Evolutionary conservation across 2,329 filamentous ascomycete genomes (phyloP).

Genomic region (Bipolaris zeicola): DNA sequence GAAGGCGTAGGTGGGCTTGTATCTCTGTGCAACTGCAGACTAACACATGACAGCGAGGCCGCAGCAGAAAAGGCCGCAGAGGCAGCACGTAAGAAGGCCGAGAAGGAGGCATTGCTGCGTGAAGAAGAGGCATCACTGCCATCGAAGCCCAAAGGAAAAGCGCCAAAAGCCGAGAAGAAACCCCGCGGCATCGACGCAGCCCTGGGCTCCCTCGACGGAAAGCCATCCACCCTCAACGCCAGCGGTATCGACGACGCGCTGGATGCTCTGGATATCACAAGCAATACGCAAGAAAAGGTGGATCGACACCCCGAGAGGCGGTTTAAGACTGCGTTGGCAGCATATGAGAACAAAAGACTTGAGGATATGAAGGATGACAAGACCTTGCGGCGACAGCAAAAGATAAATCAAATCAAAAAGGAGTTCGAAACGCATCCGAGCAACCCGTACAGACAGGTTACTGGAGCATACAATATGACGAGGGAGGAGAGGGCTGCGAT

Average conservation of each 20-base stretch:
- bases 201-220: constrained; percentile 48
- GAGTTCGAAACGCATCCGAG: constrained; percentile 94
- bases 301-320: constrained; percentile 88
- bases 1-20: constrained; percentile 73
- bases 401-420: no score
- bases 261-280: constrained; percentile 77
- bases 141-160: constrained; percentile 70
- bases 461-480: constrained; percentile 74
- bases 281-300: constrained; percentile 68
- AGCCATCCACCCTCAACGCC: constrained; percentile 70
- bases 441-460: constrained; percentile 92
- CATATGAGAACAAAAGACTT: constrained; percentile 80
- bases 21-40: constrained; percentile 3
- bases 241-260: constrained; percentile 92
- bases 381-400: constrained; percentile 80
- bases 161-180: constrained; percentile 65
- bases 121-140: constrained; percentile 77
- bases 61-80: constrained; percentile 85
- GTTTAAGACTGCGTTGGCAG: constrained; percentile 83
- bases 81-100: constrained; percentile 85
- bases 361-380: constrained; percentile 86
- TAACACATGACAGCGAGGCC: constrained; percentile 66
- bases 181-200: constrained; percentile 71
- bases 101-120: constrained; percentile 79
- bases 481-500: constrained; percentile 76